Base-by-base conservation (phyloP, 2,329 filamentous ascomycete genomes). In the Botrytis hyacinthi region DNA sequence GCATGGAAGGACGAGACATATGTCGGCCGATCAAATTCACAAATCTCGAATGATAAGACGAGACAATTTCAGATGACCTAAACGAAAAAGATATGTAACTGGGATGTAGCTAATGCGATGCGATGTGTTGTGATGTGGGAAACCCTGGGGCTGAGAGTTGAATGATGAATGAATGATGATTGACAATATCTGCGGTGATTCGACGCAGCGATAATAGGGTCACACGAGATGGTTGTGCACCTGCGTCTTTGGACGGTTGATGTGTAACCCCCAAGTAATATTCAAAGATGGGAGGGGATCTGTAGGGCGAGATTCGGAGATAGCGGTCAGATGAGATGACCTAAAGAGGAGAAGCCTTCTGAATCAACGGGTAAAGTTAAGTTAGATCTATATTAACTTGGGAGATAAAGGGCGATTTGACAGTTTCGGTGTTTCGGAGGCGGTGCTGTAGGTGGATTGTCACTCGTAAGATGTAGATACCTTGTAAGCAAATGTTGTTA, bases 1-100 rank as follows among this genome's bases (percentile, higher is more conserved):
- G 65, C 46, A 68, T 42, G 35, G 46, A 57, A 68, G 26, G 46
- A 54, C 65, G 9, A 54, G 35, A 68, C 62, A 57, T 32, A 68
- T 42, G 65, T 68, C 65, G 35, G 35, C 35, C 65, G 62, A 66
- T 66, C 42, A 48, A 35, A 54, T 68, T 68, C 35, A 68, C 48
- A 32, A 40, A 54, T 68, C 65, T 68, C 46, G 46, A 35, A 54
- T 57, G 35, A 68, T 32, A 42, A 57, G 35, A 54, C 65, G 65
- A 68, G 8, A 57, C 65, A 32, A 42, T 42, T 57, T 57, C 35
- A 42, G 65, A 42, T 68, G 48, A 57, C 48, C 48, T 42, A 42
- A 42, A 57, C 9, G 48, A 68, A 57, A 67, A 51, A 12, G 26
- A 54, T 16, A 54, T 42, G 26, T 14, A 54, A 54, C 29, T 71